Conservation (phyloP, 805 yeast species). For the Candida arabinofermentans region DNA sequence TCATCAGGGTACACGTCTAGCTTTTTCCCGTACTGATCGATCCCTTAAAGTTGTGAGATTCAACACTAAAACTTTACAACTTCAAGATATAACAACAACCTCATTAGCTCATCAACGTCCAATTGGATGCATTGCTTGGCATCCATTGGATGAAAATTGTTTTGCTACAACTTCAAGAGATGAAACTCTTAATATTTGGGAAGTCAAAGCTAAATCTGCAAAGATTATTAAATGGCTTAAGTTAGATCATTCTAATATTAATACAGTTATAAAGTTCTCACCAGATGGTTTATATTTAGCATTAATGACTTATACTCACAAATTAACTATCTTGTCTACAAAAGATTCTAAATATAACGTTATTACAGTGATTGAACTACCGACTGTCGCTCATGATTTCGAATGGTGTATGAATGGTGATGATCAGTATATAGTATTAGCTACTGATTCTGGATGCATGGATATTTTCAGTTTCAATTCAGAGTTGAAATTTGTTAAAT, state of each 20-base stretch:
- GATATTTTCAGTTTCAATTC: conserved; percentile 22
- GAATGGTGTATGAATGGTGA: conserved; percentile 32
- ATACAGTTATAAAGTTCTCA: conserved; percentile 32
- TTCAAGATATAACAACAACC: not conserved
- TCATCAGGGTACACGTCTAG: conserved; percentile 38
- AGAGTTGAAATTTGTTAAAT: conserved; percentile 9
- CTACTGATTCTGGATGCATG: conserved; percentile 36
- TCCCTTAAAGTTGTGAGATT: conserved; percentile 38
- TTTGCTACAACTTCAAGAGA: conserved; percentile 47
- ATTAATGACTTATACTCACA: conserved; percentile 34
- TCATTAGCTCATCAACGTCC: conserved; percentile 35
- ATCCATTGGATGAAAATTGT: conserved; percentile 37
- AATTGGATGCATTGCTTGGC: conserved; percentile 42
- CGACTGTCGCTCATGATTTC: conserved; percentile 34
- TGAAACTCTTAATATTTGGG: conserved; percentile 40
- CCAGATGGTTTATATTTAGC: conserved; percentile 37
- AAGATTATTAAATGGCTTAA: conserved; percentile 17
- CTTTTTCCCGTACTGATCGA: conserved; percentile 40
- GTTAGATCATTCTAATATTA: conserved; percentile 6
- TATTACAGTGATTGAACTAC: conserved; percentile 20
- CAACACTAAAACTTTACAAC: conserved; percentile 9
- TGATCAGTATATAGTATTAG: conserved; percentile 32
- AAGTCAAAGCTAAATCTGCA: conserved; percentile 27
- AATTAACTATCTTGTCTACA: conserved; percentile 28
- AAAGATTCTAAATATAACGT: conserved; percentile 24